phyloP scores from a whole-genome alignment of 169 alveolate genomes.

The Eimeria acervulina region DNA sequence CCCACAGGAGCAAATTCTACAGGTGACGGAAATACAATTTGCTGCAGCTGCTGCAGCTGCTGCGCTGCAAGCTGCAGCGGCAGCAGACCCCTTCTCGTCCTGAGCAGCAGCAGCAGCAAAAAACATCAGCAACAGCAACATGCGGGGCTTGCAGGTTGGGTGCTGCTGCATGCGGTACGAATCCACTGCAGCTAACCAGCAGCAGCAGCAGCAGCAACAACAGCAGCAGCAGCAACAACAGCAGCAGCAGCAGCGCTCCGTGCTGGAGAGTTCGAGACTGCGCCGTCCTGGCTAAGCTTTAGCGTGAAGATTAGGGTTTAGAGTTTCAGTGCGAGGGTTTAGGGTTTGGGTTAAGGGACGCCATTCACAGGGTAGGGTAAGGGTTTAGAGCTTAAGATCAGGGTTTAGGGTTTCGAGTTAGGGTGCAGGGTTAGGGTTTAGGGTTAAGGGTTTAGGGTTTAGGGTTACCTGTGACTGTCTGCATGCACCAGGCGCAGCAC shows the following conservation, averaged over 20 bases:
- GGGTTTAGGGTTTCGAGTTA: conserved; percentile 1
- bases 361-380: no score
- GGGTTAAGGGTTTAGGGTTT: conserved; percentile 32
- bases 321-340: no score
- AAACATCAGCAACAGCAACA: neutral
- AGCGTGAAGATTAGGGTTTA: neutral
- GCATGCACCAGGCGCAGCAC: conserved; percentile 12
- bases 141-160: neutral
- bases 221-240: neutral
- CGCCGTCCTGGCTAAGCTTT: neutral
- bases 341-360: neutral
- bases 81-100: conserved; percentile 40
- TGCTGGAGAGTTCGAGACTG: neutral
- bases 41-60: conserved; percentile 63
- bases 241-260: neutral
- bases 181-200: neutral
- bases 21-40: conserved; percentile 9
- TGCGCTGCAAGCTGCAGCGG: conserved; percentile 56
- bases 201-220: conserved; percentile 31
- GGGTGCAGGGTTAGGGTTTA: neutral
- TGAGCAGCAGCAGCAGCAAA: conserved; percentile 23
- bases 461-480: conserved; percentile 25
- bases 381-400: neutral
- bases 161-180: neutral
- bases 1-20: conserved; percentile 1